A percentile compares a stretch with the other conserved stretches of the same genome.
phyloP scores from a whole-genome alignment of 306 rosid genomes.

The Rosa lucieae region DNA sequence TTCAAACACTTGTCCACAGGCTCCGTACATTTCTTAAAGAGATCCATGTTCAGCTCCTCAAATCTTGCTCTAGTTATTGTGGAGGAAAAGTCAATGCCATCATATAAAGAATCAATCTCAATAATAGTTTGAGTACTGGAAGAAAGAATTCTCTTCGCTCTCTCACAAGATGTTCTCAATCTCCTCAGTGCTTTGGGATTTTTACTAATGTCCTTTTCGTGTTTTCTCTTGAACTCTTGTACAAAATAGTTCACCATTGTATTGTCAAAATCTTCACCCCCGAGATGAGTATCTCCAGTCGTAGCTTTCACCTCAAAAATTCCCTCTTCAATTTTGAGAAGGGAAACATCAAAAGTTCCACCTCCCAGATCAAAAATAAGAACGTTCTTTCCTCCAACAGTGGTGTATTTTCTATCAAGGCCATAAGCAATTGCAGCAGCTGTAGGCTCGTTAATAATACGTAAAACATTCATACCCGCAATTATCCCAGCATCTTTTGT shows the following conservation, averaged over 20 bases:
- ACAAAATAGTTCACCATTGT: background rate
- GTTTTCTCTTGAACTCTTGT: background rate
- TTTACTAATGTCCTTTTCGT: background rate
- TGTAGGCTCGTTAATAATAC: no score
- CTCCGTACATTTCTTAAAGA: background rate
- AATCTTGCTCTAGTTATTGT: background rate
- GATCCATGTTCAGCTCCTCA: background rate
- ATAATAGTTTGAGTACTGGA: background rate
- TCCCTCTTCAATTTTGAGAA: background rate
- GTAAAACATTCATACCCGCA: no score
- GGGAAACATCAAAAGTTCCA: background rate
- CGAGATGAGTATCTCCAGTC: background rate
- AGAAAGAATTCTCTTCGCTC: constrained; percentile 8
- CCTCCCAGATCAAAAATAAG: background rate
- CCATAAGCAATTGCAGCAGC: no score
- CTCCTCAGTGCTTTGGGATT: background rate
- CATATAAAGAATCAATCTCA: background rate
- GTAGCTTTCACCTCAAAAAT: background rate
- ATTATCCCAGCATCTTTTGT: no score
- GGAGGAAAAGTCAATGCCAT: background rate
- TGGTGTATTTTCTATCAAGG: no score
- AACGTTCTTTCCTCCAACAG: background rate
- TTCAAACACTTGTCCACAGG: background rate
- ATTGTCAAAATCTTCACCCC: background rate
- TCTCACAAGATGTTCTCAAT: constrained; percentile 11